These are phyloP conservation scores for Calonectria ilicicola DNA, from an alignment of 2,329 filamentous ascomycete genomes.

Conservation along the genomic window DNA sequence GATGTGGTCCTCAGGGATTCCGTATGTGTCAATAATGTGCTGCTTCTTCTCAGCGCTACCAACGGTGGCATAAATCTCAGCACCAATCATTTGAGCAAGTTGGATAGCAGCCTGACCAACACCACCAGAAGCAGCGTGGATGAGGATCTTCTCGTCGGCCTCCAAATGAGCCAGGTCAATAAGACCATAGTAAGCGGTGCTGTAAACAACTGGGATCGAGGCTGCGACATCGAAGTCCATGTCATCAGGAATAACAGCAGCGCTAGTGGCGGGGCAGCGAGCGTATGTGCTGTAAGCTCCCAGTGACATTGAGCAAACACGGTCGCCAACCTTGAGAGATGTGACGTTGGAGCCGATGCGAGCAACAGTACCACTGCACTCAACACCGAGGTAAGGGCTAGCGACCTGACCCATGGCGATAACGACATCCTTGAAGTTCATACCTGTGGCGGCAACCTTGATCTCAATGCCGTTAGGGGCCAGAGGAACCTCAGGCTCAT, in stretches of 20 bases:
- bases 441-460: slow-evolving; percentile 55
- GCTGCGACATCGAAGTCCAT: slow-evolving; percentile 26
- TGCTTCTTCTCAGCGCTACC: slow-evolving; percentile 46
- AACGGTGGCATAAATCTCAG: slow-evolving; percentile 49
- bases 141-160: slow-evolving; percentile 44
- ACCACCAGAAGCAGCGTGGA: slow-evolving; percentile 40
- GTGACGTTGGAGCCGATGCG: slow-evolving; percentile 49
- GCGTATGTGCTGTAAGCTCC: slow-evolving; percentile 30
- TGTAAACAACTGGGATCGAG: slow-evolving; percentile 30
- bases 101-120: slow-evolving; percentile 48
- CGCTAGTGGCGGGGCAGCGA: slow-evolving; percentile 57
- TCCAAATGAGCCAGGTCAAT: slow-evolving; percentile 29
- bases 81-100: slow-evolving; percentile 39
- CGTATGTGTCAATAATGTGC: slow-evolving; percentile 40
- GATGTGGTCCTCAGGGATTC: slow-evolving; percentile 45
- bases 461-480: slow-evolving; percentile 55
- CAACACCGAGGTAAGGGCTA: slow-evolving; percentile 51
- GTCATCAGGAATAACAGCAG: slow-evolving; percentile 21
- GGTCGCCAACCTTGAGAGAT: slow-evolving; percentile 21
- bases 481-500: slow-evolving; percentile 45
- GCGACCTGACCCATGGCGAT: slow-evolving; percentile 54
- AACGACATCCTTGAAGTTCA: slow-evolving; percentile 62
- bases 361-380: slow-evolving; percentile 54
- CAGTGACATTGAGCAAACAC: slow-evolving; percentile 28
- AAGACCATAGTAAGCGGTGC: slow-evolving; percentile 34